Base-by-base conservation (phyloP, 2,329 filamentous ascomycete species). In the Dothidotthia symphoricarpi region DNA sequence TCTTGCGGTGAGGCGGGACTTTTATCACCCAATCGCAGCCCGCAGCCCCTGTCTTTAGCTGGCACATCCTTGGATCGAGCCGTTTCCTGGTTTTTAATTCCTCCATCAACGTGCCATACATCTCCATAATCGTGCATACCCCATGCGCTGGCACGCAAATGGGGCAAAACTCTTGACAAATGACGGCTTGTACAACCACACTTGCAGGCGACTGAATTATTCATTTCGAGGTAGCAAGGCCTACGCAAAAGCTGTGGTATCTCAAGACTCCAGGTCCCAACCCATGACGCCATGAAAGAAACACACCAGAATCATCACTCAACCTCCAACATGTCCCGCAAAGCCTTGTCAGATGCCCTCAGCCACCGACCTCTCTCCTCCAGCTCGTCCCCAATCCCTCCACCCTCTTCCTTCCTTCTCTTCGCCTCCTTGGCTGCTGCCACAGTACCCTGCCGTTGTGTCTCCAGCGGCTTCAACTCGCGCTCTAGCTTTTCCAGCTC, bases 321-420 rank as follows among this genome's bases (percentile, higher is more conserved):
- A 12, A 81, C 70, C 48, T 82, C 80, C 51, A 88, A 59, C 67
- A 86, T 80, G 41, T 77, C 74, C 57, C 70, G 80, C 62, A 89
- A 63, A 11, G 68, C 76, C 7, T 71, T 69, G 58, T 88, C 85
- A n/a, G 80, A 81, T 13, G 82, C 82, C 49, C 80, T 77, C 68
- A 82, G 81, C 86, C 86, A 91, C 49, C 85, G 73, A 5, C 83
- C 86, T 52, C 81, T 76, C 64, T 86, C 83, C 62, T 90, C 86
- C 22, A 89, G 64, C 55, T 90, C 85, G 53, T 88, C 85, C 12
- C 80, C 79, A 28, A 81, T 78, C 5, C 82, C 83, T 6, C 82
- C 69, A 7, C 81, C 59, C 61, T 75, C 63, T 55, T 88, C 84
- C 61, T 82, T 84, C 53, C 83, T 75, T 56, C 80, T 73, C 63